Evolutionary conservation across 768 basidiomycete species (phyloP).

Genomic region (Tulasnella sp.): DNA sequence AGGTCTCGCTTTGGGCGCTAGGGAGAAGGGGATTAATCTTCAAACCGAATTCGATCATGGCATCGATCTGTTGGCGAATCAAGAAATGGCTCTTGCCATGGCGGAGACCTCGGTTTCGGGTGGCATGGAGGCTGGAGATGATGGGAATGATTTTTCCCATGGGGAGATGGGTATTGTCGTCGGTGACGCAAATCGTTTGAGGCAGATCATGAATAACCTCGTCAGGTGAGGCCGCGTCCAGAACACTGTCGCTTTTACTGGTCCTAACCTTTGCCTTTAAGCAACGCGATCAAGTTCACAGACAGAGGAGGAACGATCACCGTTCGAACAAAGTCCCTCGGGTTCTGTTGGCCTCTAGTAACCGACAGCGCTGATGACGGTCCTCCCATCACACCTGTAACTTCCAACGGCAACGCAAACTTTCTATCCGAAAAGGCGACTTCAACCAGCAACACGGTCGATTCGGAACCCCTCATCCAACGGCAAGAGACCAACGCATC

Average conservation of each 20-base stretch:
- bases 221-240: not conserved
- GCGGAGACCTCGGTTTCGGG: conserved; percentile 16
- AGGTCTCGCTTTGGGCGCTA: conserved; percentile 35
- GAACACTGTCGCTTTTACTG: too few species aligned
- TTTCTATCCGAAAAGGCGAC: not conserved
- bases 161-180: conserved; percentile 31
- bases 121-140: not conserved
- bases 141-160: not conserved
- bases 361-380: not conserved
- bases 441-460: too few species aligned
- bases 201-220: conserved; percentile 28
- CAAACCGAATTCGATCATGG: conserved; percentile 33
- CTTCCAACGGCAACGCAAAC: not conserved
- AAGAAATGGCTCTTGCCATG: conserved; percentile 20
- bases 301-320: conserved; percentile 32
- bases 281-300: conserved; percentile 36
- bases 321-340: conserved; percentile 32
- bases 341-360: not conserved
- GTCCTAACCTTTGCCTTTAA: not conserved
- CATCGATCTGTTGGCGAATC: conserved; percentile 33
- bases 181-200: conserved; percentile 37
- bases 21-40: conserved; percentile 33
- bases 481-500: not conserved
- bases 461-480: not conserved
- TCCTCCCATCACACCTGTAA: too few species aligned